Conservation (phyloP, 2,329 filamentous ascomycete species). For the Keithomyces neogunnii region DNA sequence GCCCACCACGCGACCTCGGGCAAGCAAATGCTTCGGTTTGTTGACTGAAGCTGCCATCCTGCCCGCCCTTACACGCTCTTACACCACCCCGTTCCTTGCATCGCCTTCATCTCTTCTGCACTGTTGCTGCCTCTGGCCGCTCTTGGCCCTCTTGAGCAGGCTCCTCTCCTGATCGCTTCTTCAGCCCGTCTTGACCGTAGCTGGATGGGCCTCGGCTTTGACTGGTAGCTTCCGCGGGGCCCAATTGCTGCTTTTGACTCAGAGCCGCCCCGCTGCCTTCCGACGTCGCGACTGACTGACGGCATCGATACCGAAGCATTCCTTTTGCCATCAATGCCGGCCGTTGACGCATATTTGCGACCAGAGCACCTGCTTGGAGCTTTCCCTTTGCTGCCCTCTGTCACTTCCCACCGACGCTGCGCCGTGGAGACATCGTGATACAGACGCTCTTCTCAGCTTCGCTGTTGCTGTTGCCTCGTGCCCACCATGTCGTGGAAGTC, state of each 20-base stretch:
- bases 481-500: constrained; percentile 83
- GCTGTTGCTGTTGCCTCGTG: background rate
- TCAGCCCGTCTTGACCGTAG: background rate
- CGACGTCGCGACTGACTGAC: constrained; percentile 7
- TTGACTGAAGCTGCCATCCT: too few relatives aligned
- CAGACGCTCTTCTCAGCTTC: background rate
- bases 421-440: background rate
- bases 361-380: background rate
- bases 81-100: background rate
- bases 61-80: too few relatives aligned
- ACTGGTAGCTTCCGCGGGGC: constrained; percentile 11
- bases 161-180: background rate
- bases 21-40: background rate
- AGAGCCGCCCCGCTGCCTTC: constrained; percentile 12
- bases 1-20: background rate
- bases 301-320: constrained; percentile 1
- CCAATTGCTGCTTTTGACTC: constrained; percentile 15
- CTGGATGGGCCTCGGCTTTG: constrained; percentile 8
- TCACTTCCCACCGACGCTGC: background rate
- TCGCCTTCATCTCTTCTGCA: too few relatives aligned
- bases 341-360: background rate
- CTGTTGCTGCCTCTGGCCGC: background rate
- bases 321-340: constrained; percentile 2
- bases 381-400: background rate
- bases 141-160: background rate